Conservation (phyloP, 1,284 basidiomycete species). For the Bondarzewia mesenterica region DNA sequence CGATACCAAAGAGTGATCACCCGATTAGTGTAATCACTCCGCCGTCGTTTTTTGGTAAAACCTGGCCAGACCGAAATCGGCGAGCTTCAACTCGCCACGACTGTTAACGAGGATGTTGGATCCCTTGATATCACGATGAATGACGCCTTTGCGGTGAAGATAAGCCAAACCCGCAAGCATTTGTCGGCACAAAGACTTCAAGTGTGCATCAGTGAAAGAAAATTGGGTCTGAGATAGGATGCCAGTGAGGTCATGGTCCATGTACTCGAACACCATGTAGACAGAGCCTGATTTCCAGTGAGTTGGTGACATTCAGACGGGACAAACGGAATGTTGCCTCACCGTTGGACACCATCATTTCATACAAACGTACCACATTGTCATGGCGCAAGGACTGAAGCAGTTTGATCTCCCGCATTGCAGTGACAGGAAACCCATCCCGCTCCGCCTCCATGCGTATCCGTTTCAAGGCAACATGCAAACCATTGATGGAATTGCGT, state of each 20-base stretch:
- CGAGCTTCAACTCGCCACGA: slow-evolving; percentile 89
- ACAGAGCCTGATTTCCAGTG: slow-evolving; percentile 54
- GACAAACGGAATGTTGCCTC: slow-evolving; percentile 17
- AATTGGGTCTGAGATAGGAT: slow-evolving; percentile 89
- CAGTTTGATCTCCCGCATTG: slow-evolving; percentile 98
- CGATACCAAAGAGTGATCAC: slow-evolving; percentile 99
- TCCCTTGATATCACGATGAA: slow-evolving; percentile 98
- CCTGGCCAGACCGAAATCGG: slow-evolving; percentile 96
- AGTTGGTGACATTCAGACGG: background rate
- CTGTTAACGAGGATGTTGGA: slow-evolving; percentile 97
- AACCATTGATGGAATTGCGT: slow-evolving; percentile 66
- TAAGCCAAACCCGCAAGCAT: slow-evolving; percentile 93
- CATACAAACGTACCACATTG: slow-evolving; percentile 85
- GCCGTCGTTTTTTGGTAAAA: slow-evolving; percentile 89
- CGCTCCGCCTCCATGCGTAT: slow-evolving; percentile 97
- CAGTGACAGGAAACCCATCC: slow-evolving; percentile 98
- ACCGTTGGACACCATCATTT: slow-evolving; percentile 99
- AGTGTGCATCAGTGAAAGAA: slow-evolving; percentile 75
- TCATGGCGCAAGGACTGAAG: slow-evolving; percentile 85
- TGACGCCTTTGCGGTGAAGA: slow-evolving; percentile 90
- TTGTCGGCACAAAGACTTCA: slow-evolving; percentile 93
- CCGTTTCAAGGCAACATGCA: slow-evolving; percentile 88
- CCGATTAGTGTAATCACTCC: slow-evolving; percentile 94
- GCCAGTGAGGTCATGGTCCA: slow-evolving; percentile 98
- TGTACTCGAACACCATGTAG: slow-evolving; percentile 99